Evolutionary conservation across 2,329 filamentous ascomycete species (phyloP), one percentile per base, ranked within the genome.

Genomic region (Trichoderma brevicompactum): DNA sequence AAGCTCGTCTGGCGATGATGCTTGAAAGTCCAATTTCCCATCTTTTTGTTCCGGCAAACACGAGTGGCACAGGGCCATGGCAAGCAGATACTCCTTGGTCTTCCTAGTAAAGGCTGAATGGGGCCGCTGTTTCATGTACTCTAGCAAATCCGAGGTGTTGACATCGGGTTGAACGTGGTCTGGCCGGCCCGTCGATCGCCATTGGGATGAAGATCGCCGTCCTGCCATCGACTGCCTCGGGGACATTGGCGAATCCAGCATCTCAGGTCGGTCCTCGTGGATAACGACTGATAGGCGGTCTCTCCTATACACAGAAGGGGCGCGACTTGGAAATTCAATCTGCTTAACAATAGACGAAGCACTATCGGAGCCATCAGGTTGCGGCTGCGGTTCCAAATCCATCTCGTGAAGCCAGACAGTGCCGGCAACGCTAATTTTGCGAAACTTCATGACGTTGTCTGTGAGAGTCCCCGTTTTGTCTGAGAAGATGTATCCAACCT

Each of bases 401-500:
- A 84, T 82, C 72, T 95, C 90, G 70, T 97, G 94, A 38, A 95
- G 80, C 92, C 94, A 97, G 1, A 93, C 90, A 0, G 91, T 93
- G 7, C 94, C 94, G 2, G 92, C 93, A 38, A 97, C 88, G 71
- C 91, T 96, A 77, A 97, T 85, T 75, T 96, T 97, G 49, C 94
- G 89, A 74, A 97, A 97, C 68, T 92, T 92, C 94, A 98, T 97
- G 10, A 92, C 84, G 70, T 98, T 98, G 71, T 97, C 93, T 1
- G 94, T 98, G 69, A 98, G 80, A 0, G 94, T 98, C 1, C 94
- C 94, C 0, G 94, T 97, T 79, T 97, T 97, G 76, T 97, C 94
- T 0, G 92, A 96, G 72, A 98, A 96, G 19, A 96, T 87, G 72
- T 96, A 95, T 69, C 84, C 92, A 66, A 98, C 87, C 78, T 97